A percentile compares a stretch with the other conserved stretches of the same genome.
Conservation (phyloP, 768 basidiomycete species). For the Calocybe gangraenosa region DNA sequence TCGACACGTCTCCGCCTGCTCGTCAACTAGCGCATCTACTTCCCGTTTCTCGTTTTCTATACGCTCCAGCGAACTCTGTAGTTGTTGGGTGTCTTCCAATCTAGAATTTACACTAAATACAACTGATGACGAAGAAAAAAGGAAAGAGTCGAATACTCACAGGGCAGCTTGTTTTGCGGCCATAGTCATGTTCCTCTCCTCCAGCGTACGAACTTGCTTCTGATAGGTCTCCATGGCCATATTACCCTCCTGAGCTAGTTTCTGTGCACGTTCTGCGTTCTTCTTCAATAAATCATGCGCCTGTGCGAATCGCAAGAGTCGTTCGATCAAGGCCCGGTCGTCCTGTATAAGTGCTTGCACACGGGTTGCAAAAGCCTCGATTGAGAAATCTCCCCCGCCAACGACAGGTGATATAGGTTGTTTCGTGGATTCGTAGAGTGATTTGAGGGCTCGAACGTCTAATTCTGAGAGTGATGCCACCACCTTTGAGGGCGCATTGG, state of each 20-base stretch:
- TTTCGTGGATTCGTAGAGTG: slow-evolving; percentile 56
- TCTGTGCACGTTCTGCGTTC: slow-evolving; percentile 89
- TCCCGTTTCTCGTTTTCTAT: slow-evolving; percentile 59
- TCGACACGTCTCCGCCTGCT: slow-evolving; percentile 69
- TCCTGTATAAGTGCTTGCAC: slow-evolving; percentile 82
- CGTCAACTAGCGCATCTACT: slow-evolving; percentile 62
- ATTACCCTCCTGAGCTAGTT: slow-evolving; percentile 81
- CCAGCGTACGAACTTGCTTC: slow-evolving; percentile 76
- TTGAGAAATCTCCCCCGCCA: slow-evolving; percentile 45
- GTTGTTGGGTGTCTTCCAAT: slow-evolving; percentile 58
- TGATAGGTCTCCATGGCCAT: slow-evolving; percentile 84
- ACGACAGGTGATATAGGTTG: slow-evolving; percentile 21
- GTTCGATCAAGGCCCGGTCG: slow-evolving; percentile 79
- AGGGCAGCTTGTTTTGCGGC: slow-evolving; percentile 49
- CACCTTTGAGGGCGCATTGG: slow-evolving; percentile 12
- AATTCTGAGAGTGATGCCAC: slow-evolving; percentile 69
- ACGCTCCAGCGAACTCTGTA: slow-evolving; percentile 61
- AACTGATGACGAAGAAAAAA: slow-evolving; percentile 8
- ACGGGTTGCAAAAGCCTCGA: slow-evolving; percentile 74
- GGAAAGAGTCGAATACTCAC: slow-evolving; percentile 33
- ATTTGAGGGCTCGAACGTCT: slow-evolving; percentile 83
- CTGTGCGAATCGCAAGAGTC: slow-evolving; percentile 80
- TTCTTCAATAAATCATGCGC: slow-evolving; percentile 89
- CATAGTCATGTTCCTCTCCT: slow-evolving; percentile 63
- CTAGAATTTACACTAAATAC: slow-evolving; percentile 30